A percentile compares a stretch with the other conserved stretches of the same genome.
Conservation (phyloP, 1,139 yeast species). For the Kodamaea alishanica region DNA sequence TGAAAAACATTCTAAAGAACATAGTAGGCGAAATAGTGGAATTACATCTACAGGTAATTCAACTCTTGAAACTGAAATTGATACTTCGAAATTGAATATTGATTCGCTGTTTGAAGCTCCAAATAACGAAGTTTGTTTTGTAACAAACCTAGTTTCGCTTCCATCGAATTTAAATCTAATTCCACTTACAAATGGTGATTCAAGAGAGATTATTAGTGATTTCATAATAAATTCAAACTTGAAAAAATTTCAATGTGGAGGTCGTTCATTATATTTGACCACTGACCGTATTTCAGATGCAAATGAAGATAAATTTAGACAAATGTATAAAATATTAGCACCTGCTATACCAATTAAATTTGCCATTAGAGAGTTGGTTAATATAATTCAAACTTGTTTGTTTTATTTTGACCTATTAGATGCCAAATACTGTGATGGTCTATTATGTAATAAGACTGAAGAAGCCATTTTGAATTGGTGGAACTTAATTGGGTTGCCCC, state of each 20-base stretch:
- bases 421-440: conserved; percentile 74
- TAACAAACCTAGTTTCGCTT: conserved; percentile 75
- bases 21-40: conserved; percentile 9
- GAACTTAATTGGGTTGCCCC: conserved; percentile 66
- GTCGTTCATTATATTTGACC: conserved; percentile 72
- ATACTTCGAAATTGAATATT: conserved; percentile 1
- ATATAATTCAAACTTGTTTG: conserved; percentile 68
- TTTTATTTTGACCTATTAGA: conserved; percentile 74
- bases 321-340: conserved; percentile 57
- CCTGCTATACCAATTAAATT: conserved; percentile 51
- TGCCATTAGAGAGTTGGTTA: conserved; percentile 73
- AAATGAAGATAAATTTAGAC: conserved; percentile 76
- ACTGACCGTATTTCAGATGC: conserved; percentile 67
- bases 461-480: conserved; percentile 79
- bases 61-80: neutral
- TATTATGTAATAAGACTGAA: conserved; percentile 74
- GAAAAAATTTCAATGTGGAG: conserved; percentile 76
- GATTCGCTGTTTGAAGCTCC: conserved; percentile 1
- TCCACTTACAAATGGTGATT: conserved; percentile 64
- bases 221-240: conserved; percentile 75
- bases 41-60: neutral
- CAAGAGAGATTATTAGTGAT: conserved; percentile 47
- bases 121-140: conserved; percentile 51
- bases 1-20: conserved; percentile 9
- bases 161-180: conserved; percentile 73